phyloP scores from a whole-genome alignment of 208 protist species.

The Acanthamoeba sp. region DNA sequence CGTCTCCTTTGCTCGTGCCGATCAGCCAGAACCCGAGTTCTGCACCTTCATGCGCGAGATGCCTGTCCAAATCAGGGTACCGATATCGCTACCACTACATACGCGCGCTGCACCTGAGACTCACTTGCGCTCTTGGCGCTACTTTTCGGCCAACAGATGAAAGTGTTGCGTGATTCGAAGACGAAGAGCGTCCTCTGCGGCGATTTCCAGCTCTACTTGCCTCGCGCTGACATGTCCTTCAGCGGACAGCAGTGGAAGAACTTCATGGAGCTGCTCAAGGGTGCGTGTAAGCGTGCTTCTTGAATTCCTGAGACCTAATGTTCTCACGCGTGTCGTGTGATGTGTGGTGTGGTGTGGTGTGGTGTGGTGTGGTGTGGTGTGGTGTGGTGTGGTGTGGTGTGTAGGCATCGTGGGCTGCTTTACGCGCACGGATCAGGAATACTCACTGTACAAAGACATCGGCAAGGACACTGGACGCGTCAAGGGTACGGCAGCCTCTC shows the following conservation, averaged over 20 bases:
- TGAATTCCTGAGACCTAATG: neutral
- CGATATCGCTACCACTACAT: neutral
- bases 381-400: no score
- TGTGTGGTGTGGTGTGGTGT: no score
- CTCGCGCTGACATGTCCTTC: neutral
- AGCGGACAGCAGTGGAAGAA: constrained; percentile 65
- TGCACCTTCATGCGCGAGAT: constrained; percentile 62
- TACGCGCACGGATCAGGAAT: constrained; percentile 65
- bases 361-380: no score
- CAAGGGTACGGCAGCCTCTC: constrained; percentile 28
- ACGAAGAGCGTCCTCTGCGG: neutral
- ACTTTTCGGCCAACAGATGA: constrained; percentile 26
- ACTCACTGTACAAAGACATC: constrained; percentile 53
- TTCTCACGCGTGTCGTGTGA: neutral
- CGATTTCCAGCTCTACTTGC: constrained; percentile 46
- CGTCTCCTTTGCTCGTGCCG: constrained; percentile 30
- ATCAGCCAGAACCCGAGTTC: constrained; percentile 37
- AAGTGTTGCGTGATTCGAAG: constrained; percentile 19
- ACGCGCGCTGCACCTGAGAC: neutral
- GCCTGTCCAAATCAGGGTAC: constrained; percentile 46
- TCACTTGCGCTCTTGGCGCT: neutral
- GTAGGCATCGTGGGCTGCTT: constrained; percentile 36
- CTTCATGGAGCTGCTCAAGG: constrained; percentile 65
- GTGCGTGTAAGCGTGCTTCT: neutral
- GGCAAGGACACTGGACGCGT: constrained; percentile 16